Base-by-base conservation (phyloP, 1,139 yeast genomes). In the Wickerhamiella pararugosa region DNA sequence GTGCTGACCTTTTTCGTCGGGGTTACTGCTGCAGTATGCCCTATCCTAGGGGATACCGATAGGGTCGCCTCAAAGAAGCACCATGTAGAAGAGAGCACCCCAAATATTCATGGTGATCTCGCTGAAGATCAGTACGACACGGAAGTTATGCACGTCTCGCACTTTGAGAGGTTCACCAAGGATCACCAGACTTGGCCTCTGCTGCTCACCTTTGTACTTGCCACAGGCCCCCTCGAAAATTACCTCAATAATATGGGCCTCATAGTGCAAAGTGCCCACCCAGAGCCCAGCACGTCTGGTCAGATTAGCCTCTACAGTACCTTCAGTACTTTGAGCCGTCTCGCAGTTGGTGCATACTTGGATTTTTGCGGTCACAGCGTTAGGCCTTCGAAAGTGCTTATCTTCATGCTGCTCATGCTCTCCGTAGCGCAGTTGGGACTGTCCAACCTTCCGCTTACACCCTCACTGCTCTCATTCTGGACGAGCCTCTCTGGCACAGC, bases 201-300 rank as follows among this genome's bases (percentile, higher is more conserved):
- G 25, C 66, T 81, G 32, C 49, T 69, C 3, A 72, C 87, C 6
- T 70, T 86, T 46, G 67, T 86, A 29, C 62, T 83, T 32, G 70
- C 79, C 31, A 65, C 84, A 26, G 98, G 97, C 0, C 94, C 96
- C 1, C 63, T 84, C 48, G 98, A 90, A 55, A 76, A 86, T 66
- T 86, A 76, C 59, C 75, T 84, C 50, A 83, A 87, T 46, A 83
- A 87, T 55, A 70, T 90, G 67, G 94, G 93, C 7, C 39, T 77
- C 75, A 29, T 69, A 74, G 49, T 58, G 21, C 53, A 52, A 37
- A 53, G 66, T 4, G 52, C 60, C 6, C 36, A 37, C 42, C 35
- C 48, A 10, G 54, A 49, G 2, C 61, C 66, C 2, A 49, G 58
- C 9, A 58, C 66, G 11, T 51, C 79, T 1, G 55, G 63, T n/a